Percentiles rank a stretch among this genome's conserved stretches.
Evolutionary conservation across 2,329 filamentous ascomycete genomes (phyloP).

Genomic region (Colletotrichum costaricense): DNA sequence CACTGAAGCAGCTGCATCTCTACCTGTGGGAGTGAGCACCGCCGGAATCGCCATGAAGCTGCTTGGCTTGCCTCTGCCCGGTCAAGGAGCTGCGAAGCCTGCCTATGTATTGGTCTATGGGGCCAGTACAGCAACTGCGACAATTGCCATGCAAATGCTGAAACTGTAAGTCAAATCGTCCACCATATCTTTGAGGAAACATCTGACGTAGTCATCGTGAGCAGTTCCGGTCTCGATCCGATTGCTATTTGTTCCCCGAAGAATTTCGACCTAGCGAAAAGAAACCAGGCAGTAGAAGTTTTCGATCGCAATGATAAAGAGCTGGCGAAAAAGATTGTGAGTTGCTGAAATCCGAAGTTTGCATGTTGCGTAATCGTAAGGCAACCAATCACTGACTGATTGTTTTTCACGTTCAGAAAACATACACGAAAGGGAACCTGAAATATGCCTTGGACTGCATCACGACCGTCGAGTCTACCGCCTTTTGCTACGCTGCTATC

Average conservation of each 20-base stretch:
- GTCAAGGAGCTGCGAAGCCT: slow-evolving; percentile 27
- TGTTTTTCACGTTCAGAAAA: background rate
- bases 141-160: slow-evolving; percentile 46
- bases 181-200: no score
- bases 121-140: slow-evolving; percentile 42
- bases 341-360: slow-evolving; percentile 18
- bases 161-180: slow-evolving; percentile 40
- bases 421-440: slow-evolving; percentile 39
- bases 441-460: slow-evolving; percentile 51
- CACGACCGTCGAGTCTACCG: slow-evolving; percentile 41
- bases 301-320: slow-evolving; percentile 58
- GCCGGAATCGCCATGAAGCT: slow-evolving; percentile 57
- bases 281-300: slow-evolving; percentile 45
- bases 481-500: slow-evolving; percentile 41
- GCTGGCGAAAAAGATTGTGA: background rate
- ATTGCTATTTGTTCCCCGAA: slow-evolving; percentile 48
- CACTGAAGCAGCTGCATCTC: slow-evolving; percentile 58
- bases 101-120: slow-evolving; percentile 44
- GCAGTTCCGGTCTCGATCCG: slow-evolving; percentile 39
- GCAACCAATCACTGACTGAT: background rate
- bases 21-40: slow-evolving; percentile 55
- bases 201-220: no score
- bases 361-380: background rate
- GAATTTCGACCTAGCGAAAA: slow-evolving; percentile 45
- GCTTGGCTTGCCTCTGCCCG: slow-evolving; percentile 58